A percentile compares a stretch with the other conserved stretches of the same genome.
These are phyloP conservation scores for Geotrichum macrosporum DNA, from an alignment of 1,139 yeast species.

Conservation along the genomic window DNA sequence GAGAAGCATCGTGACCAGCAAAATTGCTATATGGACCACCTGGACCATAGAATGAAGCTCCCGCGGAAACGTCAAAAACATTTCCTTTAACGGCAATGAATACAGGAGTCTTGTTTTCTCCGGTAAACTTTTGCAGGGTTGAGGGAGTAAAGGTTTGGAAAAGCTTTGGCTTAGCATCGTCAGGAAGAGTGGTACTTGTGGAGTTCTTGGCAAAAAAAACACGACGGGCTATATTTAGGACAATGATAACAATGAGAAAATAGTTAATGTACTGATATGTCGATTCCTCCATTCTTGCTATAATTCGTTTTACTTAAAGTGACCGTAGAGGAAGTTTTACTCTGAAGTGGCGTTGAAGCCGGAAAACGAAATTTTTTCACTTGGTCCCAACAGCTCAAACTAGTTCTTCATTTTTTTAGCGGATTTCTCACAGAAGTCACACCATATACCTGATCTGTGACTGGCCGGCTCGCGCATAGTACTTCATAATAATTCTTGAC, in stretches of 20 bases:
- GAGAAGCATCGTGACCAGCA: constrained; percentile 94
- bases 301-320: constrained; percentile 5
- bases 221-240: constrained; percentile 20
- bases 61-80: constrained; percentile 79
- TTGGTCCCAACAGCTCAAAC: too few relatives aligned
- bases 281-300: constrained; percentile 10
- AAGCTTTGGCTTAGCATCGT: constrained; percentile 51
- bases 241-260: constrained; percentile 17
- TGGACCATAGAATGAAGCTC: constrained; percentile 89
- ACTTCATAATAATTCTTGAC: too few relatives aligned
- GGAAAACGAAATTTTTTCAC: too few relatives aligned
- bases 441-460: too few relatives aligned
- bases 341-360: too few relatives aligned
- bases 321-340: too few relatives aligned
- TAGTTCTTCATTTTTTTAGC: too few relatives aligned
- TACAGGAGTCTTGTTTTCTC: constrained; percentile 59
- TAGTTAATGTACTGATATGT: constrained; percentile 18
- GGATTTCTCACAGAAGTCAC: too few relatives aligned
- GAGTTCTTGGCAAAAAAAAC: constrained; percentile 17
- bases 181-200: neutral
- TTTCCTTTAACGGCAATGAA: constrained; percentile 79
- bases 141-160: constrained; percentile 66
- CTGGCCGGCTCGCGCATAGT: too few relatives aligned
- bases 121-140: constrained; percentile 61
- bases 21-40: constrained; percentile 93